Percentiles rank a stretch among this genome's conserved stretches.
Evolutionary conservation across 2,329 filamentous ascomycete genomes (phyloP).

Genomic region (Zopfia rhizophila): DNA sequence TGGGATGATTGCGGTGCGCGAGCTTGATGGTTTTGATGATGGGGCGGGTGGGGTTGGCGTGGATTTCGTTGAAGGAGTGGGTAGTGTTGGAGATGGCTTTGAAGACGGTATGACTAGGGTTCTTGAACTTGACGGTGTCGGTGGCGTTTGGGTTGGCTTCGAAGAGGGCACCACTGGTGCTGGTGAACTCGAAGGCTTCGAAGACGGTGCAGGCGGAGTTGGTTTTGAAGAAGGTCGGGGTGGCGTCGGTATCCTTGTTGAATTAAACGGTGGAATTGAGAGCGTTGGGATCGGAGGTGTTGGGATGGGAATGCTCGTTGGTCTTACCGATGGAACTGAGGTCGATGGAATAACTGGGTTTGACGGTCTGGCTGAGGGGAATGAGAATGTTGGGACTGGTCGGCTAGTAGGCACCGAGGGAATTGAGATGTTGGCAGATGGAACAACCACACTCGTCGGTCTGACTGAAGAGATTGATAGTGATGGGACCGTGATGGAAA

Average conservation of each 20-base stretch:
- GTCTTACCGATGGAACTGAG: not conserved
- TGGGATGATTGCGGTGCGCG: no score
- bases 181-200: not conserved
- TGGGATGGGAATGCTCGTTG: not conserved
- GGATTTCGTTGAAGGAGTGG: slow-evolving; percentile 4
- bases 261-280: slow-evolving; percentile 3
- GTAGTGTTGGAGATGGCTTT: slow-evolving; percentile 3
- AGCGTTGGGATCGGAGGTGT: not conserved
- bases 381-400: not conserved
- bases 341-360: no score
- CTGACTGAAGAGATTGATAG: slow-evolving; percentile 4
- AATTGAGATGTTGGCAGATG: slow-evolving; percentile 11
- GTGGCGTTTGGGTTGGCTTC: slow-evolving; percentile 11
- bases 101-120: slow-evolving; percentile 4
- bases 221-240: slow-evolving; percentile 1
- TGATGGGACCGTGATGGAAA: no score
- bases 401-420: slow-evolving; percentile 2
- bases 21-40: no score
- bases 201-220: not conserved
- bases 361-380: slow-evolving; percentile 4
- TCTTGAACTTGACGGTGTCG: not conserved
- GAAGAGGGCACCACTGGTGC: no score
- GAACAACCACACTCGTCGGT: slow-evolving; percentile 2
- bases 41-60: not conserved
- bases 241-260: not conserved